Percentiles rank a stretch among this genome's conserved stretches.
These are phyloP conservation scores for Colletotrichum sp. DNA, from an alignment of 2,329 filamentous ascomycete species.

Conservation along the genomic window DNA sequence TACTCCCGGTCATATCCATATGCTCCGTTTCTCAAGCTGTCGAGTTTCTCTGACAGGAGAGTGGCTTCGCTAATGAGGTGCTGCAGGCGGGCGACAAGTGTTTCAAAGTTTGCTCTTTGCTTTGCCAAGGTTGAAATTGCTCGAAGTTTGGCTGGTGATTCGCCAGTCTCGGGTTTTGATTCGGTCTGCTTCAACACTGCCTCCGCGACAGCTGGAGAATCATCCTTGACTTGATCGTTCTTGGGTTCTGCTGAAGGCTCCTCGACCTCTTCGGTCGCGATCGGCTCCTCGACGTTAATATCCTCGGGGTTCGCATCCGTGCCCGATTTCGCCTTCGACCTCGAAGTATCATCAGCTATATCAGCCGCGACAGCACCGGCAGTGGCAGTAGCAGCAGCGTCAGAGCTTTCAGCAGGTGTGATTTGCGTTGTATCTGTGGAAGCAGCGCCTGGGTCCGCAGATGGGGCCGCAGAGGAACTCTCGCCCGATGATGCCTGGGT, in stretches of 20 bases:
- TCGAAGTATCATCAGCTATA: not conserved
- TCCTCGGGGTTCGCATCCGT: conserved; percentile 44
- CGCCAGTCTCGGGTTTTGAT: conserved; percentile 8
- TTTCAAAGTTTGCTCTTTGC: conserved; percentile 38
- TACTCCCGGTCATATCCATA: conserved; percentile 19
- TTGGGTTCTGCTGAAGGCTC: conserved; percentile 29
- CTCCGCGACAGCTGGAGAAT: not conserved
- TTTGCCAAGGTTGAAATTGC: conserved; percentile 27
- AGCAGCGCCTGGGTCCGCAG: not conserved
- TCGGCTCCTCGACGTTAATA: conserved; percentile 47
- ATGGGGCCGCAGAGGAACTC: not conserved
- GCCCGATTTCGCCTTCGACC: not conserved
- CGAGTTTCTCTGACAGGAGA: conserved; percentile 33
- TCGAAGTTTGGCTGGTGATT: not conserved
- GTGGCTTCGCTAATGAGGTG: conserved; percentile 34
- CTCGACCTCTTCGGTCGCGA: not conserved
- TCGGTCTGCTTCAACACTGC: not conserved
- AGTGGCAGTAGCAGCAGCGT: not conserved
- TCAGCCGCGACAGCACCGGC: not conserved
- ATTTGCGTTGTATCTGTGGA: not conserved
- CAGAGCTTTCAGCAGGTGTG: not conserved
- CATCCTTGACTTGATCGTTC: not conserved
- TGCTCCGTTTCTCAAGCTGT: conserved; percentile 25
- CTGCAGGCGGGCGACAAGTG: conserved; percentile 35
- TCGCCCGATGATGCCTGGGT: not conserved